phyloP scores from a whole-genome alignment of 768 basidiomycete species.

The Strobilomyces dryophilus region DNA sequence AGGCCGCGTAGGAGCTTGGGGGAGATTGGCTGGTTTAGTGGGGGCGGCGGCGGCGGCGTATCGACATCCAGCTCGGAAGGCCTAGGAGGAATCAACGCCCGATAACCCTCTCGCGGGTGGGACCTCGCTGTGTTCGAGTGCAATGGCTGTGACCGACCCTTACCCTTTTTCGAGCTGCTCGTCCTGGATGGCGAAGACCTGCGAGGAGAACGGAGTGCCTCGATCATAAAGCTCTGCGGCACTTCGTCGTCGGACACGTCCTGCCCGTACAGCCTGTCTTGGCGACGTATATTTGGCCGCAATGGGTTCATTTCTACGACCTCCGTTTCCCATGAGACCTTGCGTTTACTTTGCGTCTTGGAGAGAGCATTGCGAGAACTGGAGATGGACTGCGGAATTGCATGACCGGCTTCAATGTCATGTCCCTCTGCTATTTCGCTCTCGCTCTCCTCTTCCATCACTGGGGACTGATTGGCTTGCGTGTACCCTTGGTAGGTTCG shows the following conservation, averaged over 20 bases:
- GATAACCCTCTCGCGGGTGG: constrained; percentile 34
- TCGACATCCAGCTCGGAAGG: constrained; percentile 60
- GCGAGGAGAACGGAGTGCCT: constrained; percentile 48
- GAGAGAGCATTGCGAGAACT: constrained; percentile 27
- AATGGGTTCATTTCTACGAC: constrained; percentile 54
- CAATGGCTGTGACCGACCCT: constrained; percentile 46
- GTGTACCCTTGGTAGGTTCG: constrained; percentile 71
- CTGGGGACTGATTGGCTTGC: constrained; percentile 65
- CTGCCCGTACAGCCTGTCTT: constrained; percentile 54
- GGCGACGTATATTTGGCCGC: constrained; percentile 68
- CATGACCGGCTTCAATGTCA: constrained; percentile 61
- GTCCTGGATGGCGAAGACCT: constrained; percentile 31
- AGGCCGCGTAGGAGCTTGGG: constrained; percentile 60
- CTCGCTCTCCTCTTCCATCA: constrained; percentile 68
- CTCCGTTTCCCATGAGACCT: constrained; percentile 56
- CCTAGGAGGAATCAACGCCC: constrained; percentile 54
- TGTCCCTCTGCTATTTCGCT: constrained; percentile 41
- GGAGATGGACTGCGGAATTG: constrained; percentile 32
- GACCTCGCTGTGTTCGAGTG: constrained; percentile 46
- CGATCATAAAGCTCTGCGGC: constrained; percentile 83
- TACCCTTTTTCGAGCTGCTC: constrained; percentile 31
- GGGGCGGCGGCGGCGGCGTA: constrained; percentile 19
- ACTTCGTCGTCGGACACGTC: constrained; percentile 80
- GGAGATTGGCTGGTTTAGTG: constrained; percentile 19
- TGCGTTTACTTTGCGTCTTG: constrained; percentile 45